Evolutionary conservation across 225 moss, liverwort and hornwort species (phyloP).

Genomic region (Takakia lepidozioides): DNA sequence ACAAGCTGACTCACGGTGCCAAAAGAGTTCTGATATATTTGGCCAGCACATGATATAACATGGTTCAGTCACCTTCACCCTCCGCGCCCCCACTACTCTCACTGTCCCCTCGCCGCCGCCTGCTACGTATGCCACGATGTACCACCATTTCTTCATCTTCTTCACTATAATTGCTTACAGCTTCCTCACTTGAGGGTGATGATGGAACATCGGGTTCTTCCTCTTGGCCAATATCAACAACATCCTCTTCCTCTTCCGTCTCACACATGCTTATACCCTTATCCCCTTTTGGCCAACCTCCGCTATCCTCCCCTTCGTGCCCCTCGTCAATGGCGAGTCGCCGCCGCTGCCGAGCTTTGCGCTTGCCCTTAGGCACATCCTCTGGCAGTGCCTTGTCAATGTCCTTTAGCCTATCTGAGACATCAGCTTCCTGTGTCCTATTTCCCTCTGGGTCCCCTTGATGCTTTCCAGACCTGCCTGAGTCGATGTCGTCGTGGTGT

Average conservation of each 20-base stretch:
- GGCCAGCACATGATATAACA: no score
- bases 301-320: conserved; percentile 24
- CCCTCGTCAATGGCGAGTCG: conserved; percentile 36
- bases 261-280: conserved; percentile 3
- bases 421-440: conserved; percentile 8
- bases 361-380: conserved; percentile 35
- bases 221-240: conserved; percentile 19
- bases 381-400: conserved; percentile 10
- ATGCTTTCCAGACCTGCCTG: conserved; percentile 12
- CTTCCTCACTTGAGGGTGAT: conserved; percentile 54
- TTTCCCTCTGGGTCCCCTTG: conserved; percentile 13
- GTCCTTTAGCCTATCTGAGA: conserved; percentile 8
- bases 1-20: no score
- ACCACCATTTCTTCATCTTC: conserved; percentile 68
- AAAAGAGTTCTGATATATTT: no score
- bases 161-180: conserved; percentile 50
- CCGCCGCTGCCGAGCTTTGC: conserved; percentile 33
- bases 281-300: conserved; percentile 6
- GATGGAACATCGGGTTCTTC: conserved; percentile 36
- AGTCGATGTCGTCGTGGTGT: conserved; percentile 11
- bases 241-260: conserved; percentile 1
- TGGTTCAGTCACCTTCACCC: conserved; percentile 1
- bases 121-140: conserved; percentile 34
- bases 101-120: conserved; percentile 21
- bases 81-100: conserved; percentile 45